These are phyloP conservation scores for Cytospora piceicola DNA, from an alignment of 2,329 filamentous ascomycete species.

Conservation along the genomic window DNA sequence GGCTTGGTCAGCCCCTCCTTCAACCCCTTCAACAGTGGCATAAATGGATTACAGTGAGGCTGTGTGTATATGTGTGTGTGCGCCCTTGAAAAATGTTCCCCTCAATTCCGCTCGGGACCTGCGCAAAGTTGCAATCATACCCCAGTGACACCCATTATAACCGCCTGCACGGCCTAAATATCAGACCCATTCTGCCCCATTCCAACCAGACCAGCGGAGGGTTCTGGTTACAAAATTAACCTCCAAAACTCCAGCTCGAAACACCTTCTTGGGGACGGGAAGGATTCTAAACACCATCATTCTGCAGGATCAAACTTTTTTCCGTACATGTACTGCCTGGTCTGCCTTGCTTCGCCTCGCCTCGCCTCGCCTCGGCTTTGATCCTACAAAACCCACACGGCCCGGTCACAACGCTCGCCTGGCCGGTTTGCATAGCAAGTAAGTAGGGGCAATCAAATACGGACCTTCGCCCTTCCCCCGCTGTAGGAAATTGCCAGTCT, in stretches of 20 bases:
- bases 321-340: too few relatives aligned
- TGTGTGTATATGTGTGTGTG: too few relatives aligned
- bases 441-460: too few relatives aligned
- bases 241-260: neutral
- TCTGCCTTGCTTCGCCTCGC: neutral
- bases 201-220: neutral
- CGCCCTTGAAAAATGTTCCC: neutral
- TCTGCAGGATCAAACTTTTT: too few relatives aligned
- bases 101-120: neutral
- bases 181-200: too few relatives aligned
- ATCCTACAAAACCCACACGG: neutral
- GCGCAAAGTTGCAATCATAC: neutral
- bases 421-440: too few relatives aligned
- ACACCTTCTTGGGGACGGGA: neutral
- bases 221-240: neutral
- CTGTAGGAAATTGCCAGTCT: too few relatives aligned
- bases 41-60: too few relatives aligned
- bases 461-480: too few relatives aligned
- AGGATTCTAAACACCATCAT: neutral
- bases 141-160: neutral
- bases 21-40: too few relatives aligned
- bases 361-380: neutral
- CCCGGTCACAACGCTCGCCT: too few relatives aligned
- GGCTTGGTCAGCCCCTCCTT: too few relatives aligned
- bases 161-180: neutral